A percentile compares a stretch with the other conserved stretches of the same genome.
These are phyloP conservation scores for Pseudogymnoascus sp. DNA, from an alignment of 2,329 filamentous ascomycete genomes.

Conservation along the genomic window DNA sequence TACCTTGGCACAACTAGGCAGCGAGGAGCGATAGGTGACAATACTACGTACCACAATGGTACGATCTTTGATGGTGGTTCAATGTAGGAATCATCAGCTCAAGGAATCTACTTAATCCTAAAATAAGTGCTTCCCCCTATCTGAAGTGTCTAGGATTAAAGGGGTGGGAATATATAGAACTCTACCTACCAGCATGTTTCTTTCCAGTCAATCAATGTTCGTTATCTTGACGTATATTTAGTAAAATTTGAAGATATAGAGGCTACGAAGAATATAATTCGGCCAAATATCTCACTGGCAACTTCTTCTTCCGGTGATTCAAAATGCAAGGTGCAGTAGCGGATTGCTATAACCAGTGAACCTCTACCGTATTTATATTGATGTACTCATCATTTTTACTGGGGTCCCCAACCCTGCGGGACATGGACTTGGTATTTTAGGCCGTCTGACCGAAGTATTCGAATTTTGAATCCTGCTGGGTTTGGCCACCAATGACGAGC, in stretches of 20 bases:
- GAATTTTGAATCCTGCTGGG: not conserved
- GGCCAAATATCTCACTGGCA: not conserved
- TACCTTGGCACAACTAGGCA: not conserved
- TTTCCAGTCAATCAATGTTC: not conserved
- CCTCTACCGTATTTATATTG: not conserved
- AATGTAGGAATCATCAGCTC: not conserved
- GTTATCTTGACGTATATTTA: not conserved
- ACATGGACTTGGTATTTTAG: not conserved
- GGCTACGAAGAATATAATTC: not conserved
- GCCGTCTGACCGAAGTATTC: not conserved
- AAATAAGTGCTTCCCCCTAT: not conserved
- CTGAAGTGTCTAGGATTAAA: not conserved
- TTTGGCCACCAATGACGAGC: not conserved
- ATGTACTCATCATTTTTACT: not conserved
- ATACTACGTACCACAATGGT: not conserved
- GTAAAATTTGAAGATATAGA: not conserved
- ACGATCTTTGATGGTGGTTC: not conserved
- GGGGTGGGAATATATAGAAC: not conserved
- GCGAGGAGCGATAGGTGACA: not conserved
- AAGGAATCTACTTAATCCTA: not conserved
- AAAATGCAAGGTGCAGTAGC: not conserved
- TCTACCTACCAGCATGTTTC: not conserved
- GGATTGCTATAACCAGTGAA: not conserved
- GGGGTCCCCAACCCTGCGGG: not conserved
- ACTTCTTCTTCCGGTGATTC: not conserved